phyloP scores from a whole-genome alignment of 805 yeast species.

The Ogataea henricii region DNA sequence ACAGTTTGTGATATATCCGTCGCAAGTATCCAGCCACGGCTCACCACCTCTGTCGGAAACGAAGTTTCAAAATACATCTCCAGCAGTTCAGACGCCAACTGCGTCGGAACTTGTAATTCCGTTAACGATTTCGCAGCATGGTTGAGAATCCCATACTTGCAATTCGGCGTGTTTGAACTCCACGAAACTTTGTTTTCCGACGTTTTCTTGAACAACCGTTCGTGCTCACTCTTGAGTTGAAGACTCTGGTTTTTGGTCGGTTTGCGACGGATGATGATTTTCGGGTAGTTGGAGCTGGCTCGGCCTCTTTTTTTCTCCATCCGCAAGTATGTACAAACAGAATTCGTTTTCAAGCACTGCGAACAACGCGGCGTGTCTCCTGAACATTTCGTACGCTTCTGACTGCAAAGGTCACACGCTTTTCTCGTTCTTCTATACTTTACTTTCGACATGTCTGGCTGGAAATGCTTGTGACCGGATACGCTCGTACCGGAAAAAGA shows the following conservation, averaged over 20 bases:
- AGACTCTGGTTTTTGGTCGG: conserved; percentile 22
- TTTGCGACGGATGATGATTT: conserved; percentile 29
- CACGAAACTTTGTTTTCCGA: neutral
- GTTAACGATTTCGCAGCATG: conserved; percentile 10
- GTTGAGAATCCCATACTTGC: conserved; percentile 13
- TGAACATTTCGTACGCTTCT: conserved; percentile 49
- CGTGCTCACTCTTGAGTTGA: conserved; percentile 5
- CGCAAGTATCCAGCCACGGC: conserved; percentile 10
- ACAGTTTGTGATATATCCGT: neutral
- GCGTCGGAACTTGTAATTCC: conserved; percentile 9
- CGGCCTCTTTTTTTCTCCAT: conserved; percentile 49
- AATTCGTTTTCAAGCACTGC: conserved; percentile 39
- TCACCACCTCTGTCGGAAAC: conserved; percentile 13
- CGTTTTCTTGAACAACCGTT: neutral
- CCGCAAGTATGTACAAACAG: conserved; percentile 43
- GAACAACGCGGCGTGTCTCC: conserved; percentile 45
- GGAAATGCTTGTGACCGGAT: neutral
- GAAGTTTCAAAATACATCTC: conserved; percentile 14
- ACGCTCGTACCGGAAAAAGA: neutral
- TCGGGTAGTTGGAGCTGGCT: conserved; percentile 46
- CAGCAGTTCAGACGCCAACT: conserved; percentile 12
- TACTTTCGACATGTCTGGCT: conserved; percentile 7
- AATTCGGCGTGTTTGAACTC: neutral
- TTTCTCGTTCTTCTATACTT: conserved; percentile 30
- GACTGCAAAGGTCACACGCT: conserved; percentile 52